Evolutionary conservation across 2,329 filamentous ascomycete species (phyloP).

Genomic region (Colletotrichum salicis): DNA sequence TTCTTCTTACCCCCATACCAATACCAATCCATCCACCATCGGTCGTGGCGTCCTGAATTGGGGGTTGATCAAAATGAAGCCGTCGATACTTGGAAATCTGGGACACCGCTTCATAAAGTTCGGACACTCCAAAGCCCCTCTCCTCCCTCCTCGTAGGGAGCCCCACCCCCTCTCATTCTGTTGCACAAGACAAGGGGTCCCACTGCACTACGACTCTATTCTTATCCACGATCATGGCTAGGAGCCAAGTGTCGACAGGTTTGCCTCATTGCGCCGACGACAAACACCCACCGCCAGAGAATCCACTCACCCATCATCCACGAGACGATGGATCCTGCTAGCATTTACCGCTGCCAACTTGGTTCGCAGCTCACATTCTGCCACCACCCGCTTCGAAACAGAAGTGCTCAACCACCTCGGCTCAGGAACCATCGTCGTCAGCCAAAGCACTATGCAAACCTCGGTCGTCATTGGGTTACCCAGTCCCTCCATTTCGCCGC

Average conservation of each 20-base stretch:
- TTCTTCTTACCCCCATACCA: not conserved
- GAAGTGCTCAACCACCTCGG: not conserved
- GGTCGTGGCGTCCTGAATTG: not conserved
- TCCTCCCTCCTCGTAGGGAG: not conserved
- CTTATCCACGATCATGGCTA: slow-evolving; percentile 1
- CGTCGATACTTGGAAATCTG: not conserved
- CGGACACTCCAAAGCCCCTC: not conserved
- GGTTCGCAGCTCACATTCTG: not conserved
- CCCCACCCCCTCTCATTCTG: slow-evolving; percentile 4
- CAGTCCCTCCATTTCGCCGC: not conserved
- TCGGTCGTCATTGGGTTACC: slow-evolving; percentile 12
- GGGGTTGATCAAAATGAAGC: not conserved
- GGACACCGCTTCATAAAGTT: not conserved
- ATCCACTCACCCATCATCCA: slow-evolving; percentile 10
- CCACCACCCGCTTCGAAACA: not conserved
- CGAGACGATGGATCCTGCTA: not conserved
- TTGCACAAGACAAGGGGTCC: slow-evolving; percentile 23
- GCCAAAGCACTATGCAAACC: slow-evolving; percentile 5
- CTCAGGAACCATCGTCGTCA: not conserved
- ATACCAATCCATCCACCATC: not conserved
- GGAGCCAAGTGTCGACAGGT: slow-evolving; percentile 11
- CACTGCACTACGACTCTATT: slow-evolving; percentile 17
- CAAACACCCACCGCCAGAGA: slow-evolving; percentile 13
- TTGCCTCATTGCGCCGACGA: slow-evolving; percentile 9
- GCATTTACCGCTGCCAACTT: slow-evolving; percentile 4